Evolutionary conservation across 2,329 filamentous ascomycete genomes (phyloP).

Genomic region (Dothistroma septosporum): DNA sequence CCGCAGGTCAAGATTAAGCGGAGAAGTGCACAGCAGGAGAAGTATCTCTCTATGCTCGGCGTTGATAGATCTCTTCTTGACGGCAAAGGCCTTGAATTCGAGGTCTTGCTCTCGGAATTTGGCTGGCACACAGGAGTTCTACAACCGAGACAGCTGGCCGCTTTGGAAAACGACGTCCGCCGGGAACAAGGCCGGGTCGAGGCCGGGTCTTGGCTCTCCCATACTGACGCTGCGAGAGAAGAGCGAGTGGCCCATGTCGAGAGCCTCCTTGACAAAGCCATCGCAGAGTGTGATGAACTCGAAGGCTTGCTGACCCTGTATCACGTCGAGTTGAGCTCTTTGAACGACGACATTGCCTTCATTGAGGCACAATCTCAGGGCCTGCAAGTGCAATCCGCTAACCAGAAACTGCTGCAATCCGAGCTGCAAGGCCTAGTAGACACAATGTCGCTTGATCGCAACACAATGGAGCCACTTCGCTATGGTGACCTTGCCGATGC

Average conservation of each 20-base stretch:
- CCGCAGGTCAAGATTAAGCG: constrained; percentile 45
- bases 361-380: constrained; percentile 97
- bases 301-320: constrained; percentile 93
- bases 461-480: constrained; percentile 70
- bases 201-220: constrained; percentile 85
- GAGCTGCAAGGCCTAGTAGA: constrained; percentile 86
- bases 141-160: constrained; percentile 69
- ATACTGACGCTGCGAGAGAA: constrained; percentile 72
- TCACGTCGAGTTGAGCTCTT: constrained; percentile 85
- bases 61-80: constrained; percentile 74
- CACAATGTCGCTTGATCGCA: constrained; percentile 79
- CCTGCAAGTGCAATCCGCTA: constrained; percentile 92
- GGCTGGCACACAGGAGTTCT: constrained; percentile 81
- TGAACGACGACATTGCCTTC: constrained; percentile 93
- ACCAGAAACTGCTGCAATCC: constrained; percentile 87
- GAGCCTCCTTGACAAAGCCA: constrained; percentile 78
- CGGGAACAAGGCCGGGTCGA: constrained; percentile 86
- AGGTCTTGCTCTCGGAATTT: constrained; percentile 77
- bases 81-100: constrained; percentile 72
- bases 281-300: constrained; percentile 91
- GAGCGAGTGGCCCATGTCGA: constrained; percentile 85
- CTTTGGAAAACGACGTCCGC: constrained; percentile 76
- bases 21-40: constrained; percentile 68
- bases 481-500: constrained; percentile 68
- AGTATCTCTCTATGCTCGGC: constrained; percentile 72